Base-by-base conservation (phyloP, 179 eudicot species). In the Nepenthes alata region DNA sequence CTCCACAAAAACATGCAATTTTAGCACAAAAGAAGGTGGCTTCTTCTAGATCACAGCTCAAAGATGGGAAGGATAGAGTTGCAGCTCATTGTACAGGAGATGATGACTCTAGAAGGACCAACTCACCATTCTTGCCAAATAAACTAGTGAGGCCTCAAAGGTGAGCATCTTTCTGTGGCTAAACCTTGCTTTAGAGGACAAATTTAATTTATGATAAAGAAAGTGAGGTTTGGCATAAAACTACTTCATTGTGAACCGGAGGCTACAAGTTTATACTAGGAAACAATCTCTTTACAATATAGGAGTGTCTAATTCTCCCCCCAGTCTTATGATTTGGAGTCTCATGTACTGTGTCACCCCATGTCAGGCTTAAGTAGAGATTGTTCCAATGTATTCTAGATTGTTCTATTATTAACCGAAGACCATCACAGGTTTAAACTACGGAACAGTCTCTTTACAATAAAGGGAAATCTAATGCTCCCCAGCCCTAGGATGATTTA, bases 61-160 rank as follows among this genome's bases (percentile, higher is more conserved):
- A 70, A 50, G 15, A 57, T 11, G 50, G 53, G 47, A 61, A 47
- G 41, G 70, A 66, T 44, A n/a, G 47, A 25, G 60, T 12, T 12
- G 53, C 58, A 0, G 58, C 11, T 49, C 65, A 69, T 25, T 62
- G 64, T 13, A 60, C 71, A 25, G 25, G 25, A 51, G 77, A 70
- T 53, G 72, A 74, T 47, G 49, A 62, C 70, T 61, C 62, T 57
- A 67, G 65, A 62, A 70, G 63, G 57, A 58, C 37, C 44, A 62
- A 60, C 39, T 55, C 78, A 39, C 56, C 80, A 41, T 56, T 70
- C 60, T n/a, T 67, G 53, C 67, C 60, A 63, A 63, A 73, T 56
- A 72, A 73, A 15, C 56, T n/a, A 7, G 53, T 55, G 55, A 67
- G 59, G 62, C 81, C 83, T 59, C 81, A 72, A 54, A 67, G 84